Evolutionary conservation across 495 filamentous ascomycete species (phyloP).

Genomic region (Neurospora sp.): DNA sequence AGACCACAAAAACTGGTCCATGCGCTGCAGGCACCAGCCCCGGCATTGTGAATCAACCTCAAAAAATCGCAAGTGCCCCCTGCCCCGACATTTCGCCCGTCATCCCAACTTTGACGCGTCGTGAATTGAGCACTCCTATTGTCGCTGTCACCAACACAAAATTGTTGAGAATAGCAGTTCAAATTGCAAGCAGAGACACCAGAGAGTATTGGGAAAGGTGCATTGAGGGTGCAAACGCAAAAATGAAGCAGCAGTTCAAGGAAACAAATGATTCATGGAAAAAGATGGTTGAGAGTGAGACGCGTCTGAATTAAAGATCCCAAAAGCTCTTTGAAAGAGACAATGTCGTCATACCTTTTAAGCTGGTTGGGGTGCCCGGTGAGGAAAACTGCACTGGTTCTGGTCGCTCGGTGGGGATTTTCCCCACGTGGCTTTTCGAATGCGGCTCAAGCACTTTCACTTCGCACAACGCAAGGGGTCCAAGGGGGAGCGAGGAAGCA

Average conservation of each 20-base stretch:
- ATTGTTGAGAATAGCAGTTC: not conserved
- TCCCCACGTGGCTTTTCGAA: slow-evolving; percentile 12
- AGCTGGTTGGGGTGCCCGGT: slow-evolving; percentile 7
- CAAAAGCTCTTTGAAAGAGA: slow-evolving; percentile 9
- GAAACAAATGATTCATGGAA: not conserved
- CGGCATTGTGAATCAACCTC: slow-evolving; percentile 22
- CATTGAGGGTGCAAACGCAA: not conserved
- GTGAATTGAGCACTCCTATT: slow-evolving; percentile 10
- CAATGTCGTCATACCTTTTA: slow-evolving; percentile 20
- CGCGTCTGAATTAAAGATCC: slow-evolving; percentile 14
- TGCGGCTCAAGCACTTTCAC: slow-evolving; percentile 18
- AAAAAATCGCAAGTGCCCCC: slow-evolving; percentile 11
- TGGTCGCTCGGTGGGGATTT: slow-evolving; percentile 14
- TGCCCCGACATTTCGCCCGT: not conserved
- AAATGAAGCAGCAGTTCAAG: not conserved
- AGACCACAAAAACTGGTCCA: slow-evolving; percentile 5
- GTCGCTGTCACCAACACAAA: not conserved
- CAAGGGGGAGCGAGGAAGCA: not conserved
- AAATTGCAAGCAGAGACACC: not conserved
- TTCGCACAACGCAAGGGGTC: not conserved
- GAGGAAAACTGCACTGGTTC: not conserved
- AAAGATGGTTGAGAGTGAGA: slow-evolving; percentile 1
- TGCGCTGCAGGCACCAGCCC: slow-evolving; percentile 23
- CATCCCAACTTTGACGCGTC: slow-evolving; percentile 9
- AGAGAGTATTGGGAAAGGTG: not conserved